Percentiles rank a stretch among this genome's conserved stretches.
Conservation (phyloP, 2,329 filamentous ascomycete species). For the Penicillium sp. region DNA sequence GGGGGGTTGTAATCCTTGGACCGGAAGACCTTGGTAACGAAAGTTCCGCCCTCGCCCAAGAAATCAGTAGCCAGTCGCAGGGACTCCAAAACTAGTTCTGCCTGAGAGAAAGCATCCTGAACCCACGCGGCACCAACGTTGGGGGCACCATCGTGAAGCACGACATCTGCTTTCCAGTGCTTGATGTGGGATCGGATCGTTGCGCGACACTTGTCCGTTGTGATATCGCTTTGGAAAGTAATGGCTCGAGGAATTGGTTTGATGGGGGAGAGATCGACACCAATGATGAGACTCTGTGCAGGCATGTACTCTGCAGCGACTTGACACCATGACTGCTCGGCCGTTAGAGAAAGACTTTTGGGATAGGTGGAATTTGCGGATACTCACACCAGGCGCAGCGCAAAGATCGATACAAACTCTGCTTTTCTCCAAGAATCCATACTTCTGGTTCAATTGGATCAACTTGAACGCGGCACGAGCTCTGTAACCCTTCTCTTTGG, state of each 20-base stretch:
- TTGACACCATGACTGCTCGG: conserved; percentile 80
- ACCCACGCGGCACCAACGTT: conserved; percentile 98
- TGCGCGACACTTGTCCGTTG: conserved; percentile 89
- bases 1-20: conserved; percentile 92
- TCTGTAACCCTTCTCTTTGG: conserved; percentile 96
- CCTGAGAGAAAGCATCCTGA: conserved; percentile 97
- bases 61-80: conserved; percentile 96
- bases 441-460: conserved; percentile 98
- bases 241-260: conserved; percentile 93
- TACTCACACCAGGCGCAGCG: conserved; percentile 82
- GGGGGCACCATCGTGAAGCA: conserved; percentile 93
- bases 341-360: conserved; percentile 21
- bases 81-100: conserved; percentile 84
- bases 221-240: conserved; percentile 96
- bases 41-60: conserved; percentile 80
- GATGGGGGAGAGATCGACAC: conserved; percentile 91
- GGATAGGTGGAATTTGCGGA: not conserved
- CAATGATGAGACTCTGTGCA: conserved; percentile 81
- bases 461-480: conserved; percentile 96
- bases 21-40: conserved; percentile 96
- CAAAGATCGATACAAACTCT: conserved; percentile 97
- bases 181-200: conserved; percentile 89
- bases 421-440: conserved; percentile 95
- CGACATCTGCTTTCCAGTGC: conserved; percentile 92
- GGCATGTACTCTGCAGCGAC: conserved; percentile 96